Conservation (phyloP, 108 stramenopile genomes). For the Mediolabrus comicus region DNA sequence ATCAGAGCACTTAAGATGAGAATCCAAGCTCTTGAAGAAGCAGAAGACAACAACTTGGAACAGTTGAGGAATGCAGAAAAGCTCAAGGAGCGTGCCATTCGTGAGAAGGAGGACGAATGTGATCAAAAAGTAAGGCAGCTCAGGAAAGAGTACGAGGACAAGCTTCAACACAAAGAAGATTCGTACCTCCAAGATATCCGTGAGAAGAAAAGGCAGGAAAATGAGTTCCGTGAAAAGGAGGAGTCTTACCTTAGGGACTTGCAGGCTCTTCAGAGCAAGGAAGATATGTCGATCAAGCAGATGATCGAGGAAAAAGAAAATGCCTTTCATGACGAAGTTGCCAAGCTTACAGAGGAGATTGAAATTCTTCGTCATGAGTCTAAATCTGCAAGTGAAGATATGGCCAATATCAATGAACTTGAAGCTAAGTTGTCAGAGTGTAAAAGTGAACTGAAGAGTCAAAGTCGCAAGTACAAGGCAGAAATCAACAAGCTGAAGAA, state of each 20-base stretch:
- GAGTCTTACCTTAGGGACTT: conserved; percentile 24
- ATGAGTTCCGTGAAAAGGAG: conserved; percentile 15
- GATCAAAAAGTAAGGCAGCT: conserved; percentile 10
- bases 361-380: conserved; percentile 14
- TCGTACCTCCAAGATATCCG: conserved; percentile 13
- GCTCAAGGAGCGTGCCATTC: conserved; percentile 9
- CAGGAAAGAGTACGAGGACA: conserved; percentile 27
- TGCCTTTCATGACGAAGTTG: conserved; percentile 5
- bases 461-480: conserved; percentile 32
- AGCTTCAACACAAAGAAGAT: conserved; percentile 18
- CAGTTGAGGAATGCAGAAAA: conserved; percentile 19
- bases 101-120: conserved; percentile 30
- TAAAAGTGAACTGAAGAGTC: conserved; percentile 31
- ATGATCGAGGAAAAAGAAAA: conserved; percentile 14
- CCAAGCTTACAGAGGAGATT: conserved; percentile 10
- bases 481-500: conserved; percentile 38
- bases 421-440: conserved; percentile 17
- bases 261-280: conserved; percentile 10
- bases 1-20: conserved; percentile 12
- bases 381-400: not conserved
- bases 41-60: not conserved
- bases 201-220: conserved; percentile 9
- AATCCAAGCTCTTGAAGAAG: conserved; percentile 8
- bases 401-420: not conserved
- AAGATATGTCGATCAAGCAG: conserved; percentile 20